These are phyloP conservation scores for Aspergillus intermedius DNA, from an alignment of 2,329 filamentous ascomycete species.

Conservation along the genomic window DNA sequence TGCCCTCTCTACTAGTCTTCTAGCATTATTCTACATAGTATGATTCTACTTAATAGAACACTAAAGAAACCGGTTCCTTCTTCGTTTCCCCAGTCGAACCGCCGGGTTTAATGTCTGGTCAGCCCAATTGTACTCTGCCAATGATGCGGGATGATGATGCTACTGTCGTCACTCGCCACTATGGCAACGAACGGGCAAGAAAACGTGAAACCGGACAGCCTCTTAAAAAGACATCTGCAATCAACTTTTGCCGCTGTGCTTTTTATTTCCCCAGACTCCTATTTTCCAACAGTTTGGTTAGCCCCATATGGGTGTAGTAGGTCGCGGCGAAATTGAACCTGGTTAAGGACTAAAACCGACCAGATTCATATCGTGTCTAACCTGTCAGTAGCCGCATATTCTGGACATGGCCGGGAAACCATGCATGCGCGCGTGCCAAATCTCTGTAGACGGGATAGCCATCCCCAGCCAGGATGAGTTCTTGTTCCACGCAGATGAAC, in stretches of 20 bases:
- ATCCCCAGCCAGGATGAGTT: no score
- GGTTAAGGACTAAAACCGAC: no score
- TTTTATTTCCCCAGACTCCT: background rate
- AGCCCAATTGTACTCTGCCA: background rate
- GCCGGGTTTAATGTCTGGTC: background rate
- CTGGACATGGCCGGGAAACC: no score
- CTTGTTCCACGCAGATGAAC: no score
- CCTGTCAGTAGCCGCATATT: no score
- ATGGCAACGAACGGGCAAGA: background rate
- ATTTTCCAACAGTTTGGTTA: no score
- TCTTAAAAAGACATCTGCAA: background rate
- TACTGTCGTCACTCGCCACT: slow-evolving; percentile 1
- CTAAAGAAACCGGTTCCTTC: background rate
- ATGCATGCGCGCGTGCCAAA: no score
- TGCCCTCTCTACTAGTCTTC: background rate
- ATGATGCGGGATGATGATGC: background rate
- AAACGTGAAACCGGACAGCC: background rate
- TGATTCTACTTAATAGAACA: background rate
- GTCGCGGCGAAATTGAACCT: no score
- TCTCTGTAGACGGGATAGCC: no score
- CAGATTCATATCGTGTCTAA: no score
- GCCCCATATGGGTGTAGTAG: no score
- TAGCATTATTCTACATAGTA: no score
- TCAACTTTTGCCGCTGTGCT: background rate
- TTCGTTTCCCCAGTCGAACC: background rate